These are phyloP conservation scores for Sporothrix mexicana DNA, from an alignment of 2,329 filamentous ascomycete species.

Conservation along the genomic window DNA sequence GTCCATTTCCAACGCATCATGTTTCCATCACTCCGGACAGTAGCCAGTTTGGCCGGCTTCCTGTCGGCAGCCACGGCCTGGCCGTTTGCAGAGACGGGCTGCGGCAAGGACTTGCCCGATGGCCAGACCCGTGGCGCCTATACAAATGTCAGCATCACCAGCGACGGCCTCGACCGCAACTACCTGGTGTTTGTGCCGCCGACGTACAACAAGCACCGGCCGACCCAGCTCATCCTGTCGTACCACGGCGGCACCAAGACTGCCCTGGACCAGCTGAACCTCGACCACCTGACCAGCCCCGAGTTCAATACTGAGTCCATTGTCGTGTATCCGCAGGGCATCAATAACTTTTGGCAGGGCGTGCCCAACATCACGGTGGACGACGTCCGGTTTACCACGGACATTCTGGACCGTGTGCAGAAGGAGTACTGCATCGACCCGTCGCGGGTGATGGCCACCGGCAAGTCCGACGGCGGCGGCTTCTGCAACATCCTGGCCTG, in stretches of 20 bases:
- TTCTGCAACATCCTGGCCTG: slow-evolving; percentile 23
- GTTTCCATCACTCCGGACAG: not conserved
- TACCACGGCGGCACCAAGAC: slow-evolving; percentile 27
- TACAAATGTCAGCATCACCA: slow-evolving; percentile 23
- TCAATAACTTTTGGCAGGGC: slow-evolving; percentile 21
- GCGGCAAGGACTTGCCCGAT: not conserved
- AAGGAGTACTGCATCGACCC: slow-evolving; percentile 12
- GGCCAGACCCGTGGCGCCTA: not conserved
- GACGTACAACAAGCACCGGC: not conserved
- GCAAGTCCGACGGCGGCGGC: slow-evolving; percentile 23
- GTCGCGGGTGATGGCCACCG: slow-evolving; percentile 12
- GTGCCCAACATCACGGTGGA: slow-evolving; percentile 2
- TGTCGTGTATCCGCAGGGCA: slow-evolving; percentile 9
- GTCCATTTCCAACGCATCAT: not conserved
- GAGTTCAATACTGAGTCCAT: slow-evolving; percentile 17
- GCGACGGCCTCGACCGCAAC: slow-evolving; percentile 1
- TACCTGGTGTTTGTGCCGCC: slow-evolving; percentile 20
- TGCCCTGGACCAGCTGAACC: slow-evolving; percentile 2
- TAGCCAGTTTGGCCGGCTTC: not conserved
- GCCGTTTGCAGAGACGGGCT: not conserved
- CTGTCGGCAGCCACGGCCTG: not conserved
- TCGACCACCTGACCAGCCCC: slow-evolving; percentile 9
- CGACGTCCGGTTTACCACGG: slow-evolving; percentile 9
- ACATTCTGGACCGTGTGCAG: slow-evolving; percentile 7
- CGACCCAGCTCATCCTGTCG: slow-evolving; percentile 22